Base-by-base conservation (phyloP, 1,284 basidiomycete genomes). In the Termitomyces sp. region DNA sequence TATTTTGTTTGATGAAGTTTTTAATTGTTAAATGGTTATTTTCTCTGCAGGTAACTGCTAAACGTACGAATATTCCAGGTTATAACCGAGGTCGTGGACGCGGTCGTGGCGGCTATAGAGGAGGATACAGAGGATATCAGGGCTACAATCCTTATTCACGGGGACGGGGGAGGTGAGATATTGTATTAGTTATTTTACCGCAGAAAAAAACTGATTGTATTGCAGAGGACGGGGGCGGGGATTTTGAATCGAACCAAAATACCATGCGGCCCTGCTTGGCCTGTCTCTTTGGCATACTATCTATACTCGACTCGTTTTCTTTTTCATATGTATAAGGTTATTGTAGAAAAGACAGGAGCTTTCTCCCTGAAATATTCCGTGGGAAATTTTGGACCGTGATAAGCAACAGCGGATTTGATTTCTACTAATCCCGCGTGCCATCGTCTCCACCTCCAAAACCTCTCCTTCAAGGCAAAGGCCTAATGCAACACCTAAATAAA, bases 21-120 rank as follows among this genome's bases (percentile, higher is more conserved):
- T 15, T 3, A 10, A 31, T 57, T 45, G 49, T 48, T 42, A 28
- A 42, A 50, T 26, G 8, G 17, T 31, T 19, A 24, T 48, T 19
- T 50, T 53, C 33, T 53, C 42, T 34, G 8, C 51, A 94, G 92
- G 94, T 97, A 51, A 92, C 89, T 48, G 78, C 91, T 50, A 98
- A 98, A 72, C 82, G 94, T 60, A 98, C 94, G 36, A 98, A 98
- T 69, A 73, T 97, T 52, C 94, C 94, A 26, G 92, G 92, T 0
- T 94, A 92, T 74, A 89, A 83, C 62, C 82, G 93, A 50, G 90
- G 92, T 44, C 89, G 92, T 52, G 75, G 90, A 54, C 84, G 85
- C 21, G 82, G 88, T n/a, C 81, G 79, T 53, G 34, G 53, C 9
- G 88, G 87, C 3, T 84, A 85, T 67, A 72, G 89, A 62, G 90